phyloP scores from a whole-genome alignment of 345 rosid species.

The Sapria himalayana region DNA sequence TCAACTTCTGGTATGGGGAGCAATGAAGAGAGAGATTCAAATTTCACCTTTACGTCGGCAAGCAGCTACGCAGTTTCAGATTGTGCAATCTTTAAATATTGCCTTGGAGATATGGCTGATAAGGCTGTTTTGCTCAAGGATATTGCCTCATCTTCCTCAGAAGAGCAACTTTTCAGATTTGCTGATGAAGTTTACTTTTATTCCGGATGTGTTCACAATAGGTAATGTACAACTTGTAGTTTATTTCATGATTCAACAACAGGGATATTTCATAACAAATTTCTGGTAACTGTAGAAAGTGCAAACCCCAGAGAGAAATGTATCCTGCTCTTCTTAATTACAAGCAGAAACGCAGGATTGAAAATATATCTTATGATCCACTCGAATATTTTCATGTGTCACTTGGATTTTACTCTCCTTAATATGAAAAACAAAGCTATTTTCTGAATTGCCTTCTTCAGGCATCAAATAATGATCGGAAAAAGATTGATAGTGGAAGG shows the following conservation, averaged over 20 bases:
- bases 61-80: slow-evolving; percentile 34
- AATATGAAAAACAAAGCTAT: not conserved
- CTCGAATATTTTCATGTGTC: not conserved
- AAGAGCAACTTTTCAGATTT: slow-evolving; percentile 43
- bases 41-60: slow-evolving; percentile 15
- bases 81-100: slow-evolving; percentile 41
- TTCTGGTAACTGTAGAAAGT: not conserved
- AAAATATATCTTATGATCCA: slow-evolving; percentile 3
- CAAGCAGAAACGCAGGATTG: not conserved
- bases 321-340: slow-evolving; percentile 1
- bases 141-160: slow-evolving; percentile 37
- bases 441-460: slow-evolving; percentile 13
- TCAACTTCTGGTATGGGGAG: slow-evolving; percentile 43
- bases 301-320: no score
- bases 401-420: not conserved
- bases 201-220: slow-evolving; percentile 81
- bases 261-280: not conserved
- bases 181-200: slow-evolving; percentile 60
- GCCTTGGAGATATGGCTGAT: slow-evolving; percentile 57
- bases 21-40: slow-evolving; percentile 25
- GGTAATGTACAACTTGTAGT: slow-evolving; percentile 21
- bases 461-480: slow-evolving; percentile 56
- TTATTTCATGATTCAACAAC: no score
- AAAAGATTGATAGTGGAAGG: slow-evolving; percentile 82
- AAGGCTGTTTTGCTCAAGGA: slow-evolving; percentile 65